Percentiles rank a stretch among this genome's conserved stretches.
Evolutionary conservation across 805 yeast species (phyloP).

Genomic region (Ogataea pini): DNA sequence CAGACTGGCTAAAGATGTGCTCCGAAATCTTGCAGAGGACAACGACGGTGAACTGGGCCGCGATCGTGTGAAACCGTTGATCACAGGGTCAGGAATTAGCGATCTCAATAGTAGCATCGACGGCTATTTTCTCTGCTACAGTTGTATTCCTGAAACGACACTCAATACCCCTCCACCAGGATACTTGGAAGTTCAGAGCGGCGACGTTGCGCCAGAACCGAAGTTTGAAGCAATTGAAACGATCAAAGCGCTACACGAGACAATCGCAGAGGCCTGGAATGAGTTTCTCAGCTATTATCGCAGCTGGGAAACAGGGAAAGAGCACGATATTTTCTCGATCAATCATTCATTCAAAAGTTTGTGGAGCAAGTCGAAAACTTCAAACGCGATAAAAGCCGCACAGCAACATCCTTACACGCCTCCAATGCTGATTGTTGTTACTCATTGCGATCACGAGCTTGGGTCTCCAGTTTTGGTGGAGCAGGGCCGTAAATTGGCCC

Average conservation of each 20-base stretch:
- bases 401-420: constrained; percentile 39
- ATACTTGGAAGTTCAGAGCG: constrained; percentile 33
- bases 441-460: constrained; percentile 56
- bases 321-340: constrained; percentile 64
- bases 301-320: constrained; percentile 64
- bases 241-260: constrained; percentile 49
- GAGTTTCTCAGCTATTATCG: constrained; percentile 58
- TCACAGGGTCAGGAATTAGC: constrained; percentile 78
- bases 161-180: constrained; percentile 52
- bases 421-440: constrained; percentile 67
- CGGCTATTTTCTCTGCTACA: constrained; percentile 70
- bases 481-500: constrained; percentile 58
- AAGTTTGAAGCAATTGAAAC: constrained; percentile 33
- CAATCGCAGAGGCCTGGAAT: constrained; percentile 72
- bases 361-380: constrained; percentile 43
- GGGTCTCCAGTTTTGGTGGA: constrained; percentile 62
- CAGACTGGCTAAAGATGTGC: constrained; percentile 56
- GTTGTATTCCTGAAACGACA: constrained; percentile 59
- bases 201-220: constrained; percentile 1
- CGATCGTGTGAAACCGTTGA: constrained; percentile 56
- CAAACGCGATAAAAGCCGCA: constrained; percentile 1
- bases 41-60: constrained; percentile 23
- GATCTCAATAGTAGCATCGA: constrained; percentile 75
- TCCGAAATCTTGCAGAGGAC: constrained; percentile 60
- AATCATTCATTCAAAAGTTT: constrained; percentile 57